A percentile compares a stretch with the other conserved stretches of the same genome.
Evolutionary conservation across 306 rosid genomes (phyloP).

Genomic region (Pyrus pyrifolia): DNA sequence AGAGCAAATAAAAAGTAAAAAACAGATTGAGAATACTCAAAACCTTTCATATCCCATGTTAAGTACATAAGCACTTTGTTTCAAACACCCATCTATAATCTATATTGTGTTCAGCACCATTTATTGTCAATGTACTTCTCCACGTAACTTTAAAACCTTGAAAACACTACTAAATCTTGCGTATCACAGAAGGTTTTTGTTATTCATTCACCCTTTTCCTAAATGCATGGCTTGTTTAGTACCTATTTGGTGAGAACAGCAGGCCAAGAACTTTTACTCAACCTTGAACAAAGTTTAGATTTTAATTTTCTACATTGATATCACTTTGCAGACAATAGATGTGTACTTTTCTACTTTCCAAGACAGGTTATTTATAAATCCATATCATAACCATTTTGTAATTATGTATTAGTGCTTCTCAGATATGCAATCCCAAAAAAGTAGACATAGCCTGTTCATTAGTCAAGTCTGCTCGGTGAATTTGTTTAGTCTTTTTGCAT

Average conservation of each 20-base stretch:
- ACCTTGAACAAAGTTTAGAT: neutral
- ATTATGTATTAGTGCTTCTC: neutral
- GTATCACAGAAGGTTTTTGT: neutral
- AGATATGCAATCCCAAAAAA: neutral
- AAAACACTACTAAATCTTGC: neutral
- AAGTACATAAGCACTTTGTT: no score
- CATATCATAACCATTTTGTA: neutral
- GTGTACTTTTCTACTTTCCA: neutral
- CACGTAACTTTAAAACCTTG: neutral
- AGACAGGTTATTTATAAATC: neutral
- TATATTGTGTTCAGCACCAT: neutral
- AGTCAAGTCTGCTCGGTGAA: neutral
- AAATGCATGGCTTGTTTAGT: neutral
- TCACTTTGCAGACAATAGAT: neutral
- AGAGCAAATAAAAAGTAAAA: neutral
- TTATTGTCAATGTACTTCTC: neutral
- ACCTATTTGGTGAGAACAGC: neutral
- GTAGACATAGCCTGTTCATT: neutral
- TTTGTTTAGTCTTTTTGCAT: neutral
- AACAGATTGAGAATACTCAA: neutral
- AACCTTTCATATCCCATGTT: neutral
- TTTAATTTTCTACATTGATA: neutral
- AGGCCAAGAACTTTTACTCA: neutral
- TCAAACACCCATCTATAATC: neutral
- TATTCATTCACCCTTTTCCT: neutral